phyloP scores from a whole-genome alignment of 1,284 basidiomycete genomes.

The Puccinia horiana region DNA sequence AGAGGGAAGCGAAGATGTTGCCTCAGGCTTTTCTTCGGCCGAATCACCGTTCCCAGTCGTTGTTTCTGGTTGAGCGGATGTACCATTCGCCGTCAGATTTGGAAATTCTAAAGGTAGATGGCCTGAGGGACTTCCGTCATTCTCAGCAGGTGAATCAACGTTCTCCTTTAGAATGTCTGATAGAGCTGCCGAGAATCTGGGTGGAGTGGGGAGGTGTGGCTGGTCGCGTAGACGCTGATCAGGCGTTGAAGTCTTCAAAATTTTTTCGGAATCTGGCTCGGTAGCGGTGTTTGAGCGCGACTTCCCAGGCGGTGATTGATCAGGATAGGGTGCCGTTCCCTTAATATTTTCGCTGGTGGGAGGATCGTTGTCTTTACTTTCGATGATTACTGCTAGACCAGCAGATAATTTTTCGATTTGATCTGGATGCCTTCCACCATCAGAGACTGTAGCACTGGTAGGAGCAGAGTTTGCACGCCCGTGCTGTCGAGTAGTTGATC shows the following conservation, averaged over 20 bases:
- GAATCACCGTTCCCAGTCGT: background rate
- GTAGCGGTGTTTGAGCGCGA: background rate
- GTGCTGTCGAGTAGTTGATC: background rate
- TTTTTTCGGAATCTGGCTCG: slow-evolving; percentile 17
- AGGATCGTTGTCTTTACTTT: slow-evolving; percentile 7
- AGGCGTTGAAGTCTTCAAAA: background rate
- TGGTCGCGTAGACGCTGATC: background rate
- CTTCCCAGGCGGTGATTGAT: background rate
- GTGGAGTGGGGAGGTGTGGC: slow-evolving; percentile 7
- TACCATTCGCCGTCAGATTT: background rate
- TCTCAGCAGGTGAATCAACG: slow-evolving; percentile 21
- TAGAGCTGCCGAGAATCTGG: background rate
- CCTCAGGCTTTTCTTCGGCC: background rate
- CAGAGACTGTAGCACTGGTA: background rate
- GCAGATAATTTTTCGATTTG: slow-evolving; percentile 8
- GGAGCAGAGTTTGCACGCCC: slow-evolving; percentile 14
- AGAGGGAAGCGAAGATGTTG: background rate
- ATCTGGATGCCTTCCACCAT: background rate
- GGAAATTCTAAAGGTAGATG: background rate
- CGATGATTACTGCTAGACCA: slow-evolving; percentile 1
- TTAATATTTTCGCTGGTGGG: background rate
- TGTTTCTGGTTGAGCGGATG: background rate
- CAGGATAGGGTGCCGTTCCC: background rate
- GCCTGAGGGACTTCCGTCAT: slow-evolving; percentile 2
- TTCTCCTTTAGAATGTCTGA: slow-evolving; percentile 27